A percentile compares a stretch with the other conserved stretches of the same genome.
Conservation (phyloP, 768 basidiomycete genomes). For the Leucocoprinus birnbaumii region DNA sequence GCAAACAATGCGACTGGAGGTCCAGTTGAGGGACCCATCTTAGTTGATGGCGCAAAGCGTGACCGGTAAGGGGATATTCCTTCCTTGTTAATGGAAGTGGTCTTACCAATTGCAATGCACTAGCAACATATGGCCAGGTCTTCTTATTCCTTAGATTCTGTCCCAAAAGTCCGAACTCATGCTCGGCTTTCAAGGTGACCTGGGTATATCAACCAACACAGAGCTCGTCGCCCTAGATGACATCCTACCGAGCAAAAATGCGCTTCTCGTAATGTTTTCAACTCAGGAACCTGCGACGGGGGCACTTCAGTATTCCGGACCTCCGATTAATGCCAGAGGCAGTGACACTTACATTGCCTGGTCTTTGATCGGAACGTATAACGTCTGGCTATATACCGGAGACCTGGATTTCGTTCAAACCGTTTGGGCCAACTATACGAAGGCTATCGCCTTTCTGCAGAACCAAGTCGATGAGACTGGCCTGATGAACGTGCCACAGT, state of each 20-base stretch:
- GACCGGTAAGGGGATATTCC: slow-evolving; percentile 32
- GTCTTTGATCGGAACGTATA: slow-evolving; percentile 42
- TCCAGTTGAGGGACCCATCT: slow-evolving; percentile 43
- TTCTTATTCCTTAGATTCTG: too few relatives aligned
- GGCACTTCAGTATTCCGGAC: slow-evolving; percentile 9
- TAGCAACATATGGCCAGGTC: slow-evolving; percentile 11
- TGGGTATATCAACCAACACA: slow-evolving; percentile 39
- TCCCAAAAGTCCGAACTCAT: too few relatives aligned
- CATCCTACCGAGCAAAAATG: slow-evolving; percentile 38
- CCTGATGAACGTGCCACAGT: slow-evolving; percentile 33
- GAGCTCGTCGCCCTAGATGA: slow-evolving; percentile 32
- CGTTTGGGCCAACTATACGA: slow-evolving; percentile 44
- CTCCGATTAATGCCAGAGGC: slow-evolving; percentile 9
- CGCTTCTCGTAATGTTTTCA: slow-evolving; percentile 46
- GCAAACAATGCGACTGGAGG: slow-evolving; percentile 47
- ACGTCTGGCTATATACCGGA: slow-evolving; percentile 45
- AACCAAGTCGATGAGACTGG: slow-evolving; percentile 37
- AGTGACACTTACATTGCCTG: slow-evolving; percentile 46
- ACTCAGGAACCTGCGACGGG: slow-evolving; percentile 34
- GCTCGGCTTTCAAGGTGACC: slow-evolving; percentile 26
- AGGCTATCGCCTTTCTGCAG: slow-evolving; percentile 35
- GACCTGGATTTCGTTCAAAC: slow-evolving; percentile 38
- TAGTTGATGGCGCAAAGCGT: slow-evolving; percentile 52
- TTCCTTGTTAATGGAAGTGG: background rate
- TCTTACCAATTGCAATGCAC: background rate